Conservation (phyloP, 2,329 filamentous ascomycete genomes). For the Cryphonectria japonica region DNA sequence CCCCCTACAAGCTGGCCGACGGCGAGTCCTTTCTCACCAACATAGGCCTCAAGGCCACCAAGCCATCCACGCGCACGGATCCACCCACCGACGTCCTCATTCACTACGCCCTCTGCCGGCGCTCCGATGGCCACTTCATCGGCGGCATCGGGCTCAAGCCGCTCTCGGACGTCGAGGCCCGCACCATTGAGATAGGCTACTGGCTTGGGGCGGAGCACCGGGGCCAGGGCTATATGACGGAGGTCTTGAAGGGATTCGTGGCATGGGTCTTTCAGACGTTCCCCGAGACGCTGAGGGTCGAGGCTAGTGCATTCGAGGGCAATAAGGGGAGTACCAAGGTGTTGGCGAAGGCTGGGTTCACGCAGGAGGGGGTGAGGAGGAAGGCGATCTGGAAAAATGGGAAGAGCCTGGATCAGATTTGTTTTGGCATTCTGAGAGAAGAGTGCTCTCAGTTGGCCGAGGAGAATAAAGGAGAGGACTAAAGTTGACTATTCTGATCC, state of each 20-base stretch:
- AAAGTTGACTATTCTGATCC: background rate
- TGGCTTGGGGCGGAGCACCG: constrained; percentile 48
- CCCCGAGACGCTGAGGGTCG: constrained; percentile 46
- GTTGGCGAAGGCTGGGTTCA: constrained; percentile 48
- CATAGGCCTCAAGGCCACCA: constrained; percentile 24
- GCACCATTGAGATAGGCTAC: constrained; percentile 55
- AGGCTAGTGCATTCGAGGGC: constrained; percentile 42
- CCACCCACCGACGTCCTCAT: constrained; percentile 36
- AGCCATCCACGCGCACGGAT: constrained; percentile 33
- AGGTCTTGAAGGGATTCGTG: constrained; percentile 44
- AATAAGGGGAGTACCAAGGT: constrained; percentile 50
- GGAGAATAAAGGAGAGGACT: background rate
- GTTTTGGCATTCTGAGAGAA: constrained; percentile 45
- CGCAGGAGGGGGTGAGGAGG: constrained; percentile 48
- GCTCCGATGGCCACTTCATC: constrained; percentile 39
- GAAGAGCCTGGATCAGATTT: constrained; percentile 40
- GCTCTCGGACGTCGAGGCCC: constrained; percentile 44
- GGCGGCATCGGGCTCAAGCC: constrained; percentile 48
- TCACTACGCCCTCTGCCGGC: constrained; percentile 42
- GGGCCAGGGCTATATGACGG: constrained; percentile 51
- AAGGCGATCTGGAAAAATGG: constrained; percentile 49
- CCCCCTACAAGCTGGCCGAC: constrained; percentile 48
- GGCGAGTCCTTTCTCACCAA: constrained; percentile 44
- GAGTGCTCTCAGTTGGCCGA: constrained; percentile 36
- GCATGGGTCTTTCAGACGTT: constrained; percentile 50